Conservation (phyloP, 257 asterid species). For the Craterostigma plantagineum region DNA sequence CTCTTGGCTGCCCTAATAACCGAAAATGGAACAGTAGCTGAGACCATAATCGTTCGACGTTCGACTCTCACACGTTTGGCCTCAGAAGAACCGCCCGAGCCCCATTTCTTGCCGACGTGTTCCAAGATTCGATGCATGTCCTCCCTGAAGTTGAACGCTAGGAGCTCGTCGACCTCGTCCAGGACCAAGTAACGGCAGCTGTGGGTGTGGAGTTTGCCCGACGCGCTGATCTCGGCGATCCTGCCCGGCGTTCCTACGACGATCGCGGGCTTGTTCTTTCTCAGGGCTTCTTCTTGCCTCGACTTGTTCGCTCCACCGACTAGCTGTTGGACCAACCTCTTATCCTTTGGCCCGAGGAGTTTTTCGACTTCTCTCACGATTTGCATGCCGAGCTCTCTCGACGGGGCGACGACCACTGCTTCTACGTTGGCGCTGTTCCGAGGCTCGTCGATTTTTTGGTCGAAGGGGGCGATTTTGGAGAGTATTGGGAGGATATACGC, state of each 20-base stretch:
- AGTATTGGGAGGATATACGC: conserved; percentile 96
- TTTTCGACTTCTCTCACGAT: conserved; percentile 89
- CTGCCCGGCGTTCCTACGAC: conserved; percentile 97
- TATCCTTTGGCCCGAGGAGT: conserved; percentile 67
- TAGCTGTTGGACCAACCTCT: conserved; percentile 81
- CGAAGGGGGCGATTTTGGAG: conserved; percentile 42
- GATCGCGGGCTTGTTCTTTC: conserved; percentile 69
- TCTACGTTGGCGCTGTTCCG: conserved; percentile 31
- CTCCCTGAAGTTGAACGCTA: conserved; percentile 75
- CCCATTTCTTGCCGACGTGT: conserved; percentile 71
- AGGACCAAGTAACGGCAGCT: conserved; percentile 61
- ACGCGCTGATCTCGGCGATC: conserved; percentile 75
- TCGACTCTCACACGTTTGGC: conserved; percentile 19
- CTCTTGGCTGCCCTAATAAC: conserved; percentile 82
- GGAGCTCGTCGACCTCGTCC: conserved; percentile 94
- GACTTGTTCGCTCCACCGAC: conserved; percentile 94
- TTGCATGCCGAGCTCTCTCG: conserved; percentile 98
- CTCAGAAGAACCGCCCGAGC: conserved; percentile 23
- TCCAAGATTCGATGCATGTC: conserved; percentile 81
- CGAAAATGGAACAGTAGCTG: conserved; percentile 92
- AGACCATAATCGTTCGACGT: conserved; percentile 83
- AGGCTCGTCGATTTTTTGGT: conserved; percentile 15
- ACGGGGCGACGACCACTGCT: conserved; percentile 94
- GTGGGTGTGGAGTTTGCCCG: conserved; percentile 92
- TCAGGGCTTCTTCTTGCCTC: conserved; percentile 93